A percentile compares a stretch with the other conserved stretches of the same genome.
These are phyloP conservation scores for Poa annua DNA, from an alignment of 176 grass and related monocot genomes.

Conservation along the genomic window DNA sequence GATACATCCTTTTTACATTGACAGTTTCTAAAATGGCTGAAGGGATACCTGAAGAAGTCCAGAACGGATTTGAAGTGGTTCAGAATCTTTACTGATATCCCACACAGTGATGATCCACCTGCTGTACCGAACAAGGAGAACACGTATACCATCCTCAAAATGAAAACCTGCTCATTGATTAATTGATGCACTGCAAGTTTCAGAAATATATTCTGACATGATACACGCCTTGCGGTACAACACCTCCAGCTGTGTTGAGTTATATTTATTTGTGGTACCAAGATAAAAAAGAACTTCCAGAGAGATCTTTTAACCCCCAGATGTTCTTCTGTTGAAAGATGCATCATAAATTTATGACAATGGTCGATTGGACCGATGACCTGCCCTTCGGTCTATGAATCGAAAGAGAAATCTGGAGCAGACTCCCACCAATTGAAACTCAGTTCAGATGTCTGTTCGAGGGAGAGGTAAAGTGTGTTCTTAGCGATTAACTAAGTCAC, in stretches of 20 bases:
- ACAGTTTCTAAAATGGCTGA: slow-evolving; percentile 20
- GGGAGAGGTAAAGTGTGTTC: background rate
- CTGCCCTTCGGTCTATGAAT: background rate
- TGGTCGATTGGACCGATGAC: background rate
- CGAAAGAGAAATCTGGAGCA: background rate
- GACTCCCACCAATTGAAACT: background rate
- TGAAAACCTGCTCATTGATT: slow-evolving; percentile 12
- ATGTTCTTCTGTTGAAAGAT: background rate
- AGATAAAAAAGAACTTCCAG: background rate
- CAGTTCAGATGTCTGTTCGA: background rate
- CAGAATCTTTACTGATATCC: slow-evolving; percentile 32
- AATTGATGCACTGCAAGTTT: background rate
- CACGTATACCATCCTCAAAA: background rate
- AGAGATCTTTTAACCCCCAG: slow-evolving; percentile 6
- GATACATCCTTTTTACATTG: slow-evolving; percentile 16
- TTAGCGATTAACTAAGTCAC: background rate
- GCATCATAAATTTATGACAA: background rate
- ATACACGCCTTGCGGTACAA: slow-evolving; percentile 1
- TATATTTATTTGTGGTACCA: background rate
- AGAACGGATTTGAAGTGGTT: slow-evolving; percentile 37
- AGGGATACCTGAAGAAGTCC: slow-evolving; percentile 32
- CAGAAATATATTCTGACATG: slow-evolving; percentile 23
- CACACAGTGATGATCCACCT: background rate
- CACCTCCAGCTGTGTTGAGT: background rate
- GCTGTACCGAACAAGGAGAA: background rate